A percentile compares a stretch with the other conserved stretches of the same genome.
Evolutionary conservation across 192 early-diverging fungal genomes (phyloP).

Genomic region (Coemansia sp.): DNA sequence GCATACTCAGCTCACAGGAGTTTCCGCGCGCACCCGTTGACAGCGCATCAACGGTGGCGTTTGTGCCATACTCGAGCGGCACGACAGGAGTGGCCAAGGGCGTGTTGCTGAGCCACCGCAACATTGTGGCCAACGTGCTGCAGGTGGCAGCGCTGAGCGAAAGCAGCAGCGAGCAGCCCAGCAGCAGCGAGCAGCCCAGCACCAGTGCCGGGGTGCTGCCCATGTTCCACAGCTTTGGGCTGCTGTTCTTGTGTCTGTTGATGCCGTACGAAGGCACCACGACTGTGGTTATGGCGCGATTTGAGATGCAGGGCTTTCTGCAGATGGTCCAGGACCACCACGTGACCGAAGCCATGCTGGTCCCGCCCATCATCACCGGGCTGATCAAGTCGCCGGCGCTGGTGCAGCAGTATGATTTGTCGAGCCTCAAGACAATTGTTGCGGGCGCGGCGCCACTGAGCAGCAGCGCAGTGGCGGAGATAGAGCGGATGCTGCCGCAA

Average conservation of each 20-base stretch:
- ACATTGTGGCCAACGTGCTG: slow-evolving; percentile 60
- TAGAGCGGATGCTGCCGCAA: slow-evolving; percentile 13
- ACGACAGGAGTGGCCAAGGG: slow-evolving; percentile 69
- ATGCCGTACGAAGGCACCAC: slow-evolving; percentile 20
- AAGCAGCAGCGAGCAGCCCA: slow-evolving; percentile 51
- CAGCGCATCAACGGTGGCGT: slow-evolving; percentile 22
- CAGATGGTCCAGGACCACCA: slow-evolving; percentile 60
- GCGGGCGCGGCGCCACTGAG: slow-evolving; percentile 74
- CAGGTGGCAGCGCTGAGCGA: slow-evolving; percentile 52
- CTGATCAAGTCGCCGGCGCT: slow-evolving; percentile 70
- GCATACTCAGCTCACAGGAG: neutral
- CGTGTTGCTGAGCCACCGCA: slow-evolving; percentile 66
- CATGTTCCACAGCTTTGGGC: slow-evolving; percentile 63
- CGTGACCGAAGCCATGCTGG: slow-evolving; percentile 61
- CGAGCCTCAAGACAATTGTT: neutral
- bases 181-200: slow-evolving; percentile 38
- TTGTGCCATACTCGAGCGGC: slow-evolving; percentile 68
- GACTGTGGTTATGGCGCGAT: slow-evolving; percentile 70
- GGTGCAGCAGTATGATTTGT: slow-evolving; percentile 1
- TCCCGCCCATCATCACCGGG: slow-evolving; percentile 63
- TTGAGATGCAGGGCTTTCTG: slow-evolving; percentile 63
- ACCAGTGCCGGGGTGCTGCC: slow-evolving; percentile 54
- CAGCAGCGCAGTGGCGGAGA: neutral
- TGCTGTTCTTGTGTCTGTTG: slow-evolving; percentile 25
- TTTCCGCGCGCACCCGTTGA: neutral